Evolutionary conservation across 208 protist species (phyloP).

Genomic region (Crithidia thermophila): DNA sequence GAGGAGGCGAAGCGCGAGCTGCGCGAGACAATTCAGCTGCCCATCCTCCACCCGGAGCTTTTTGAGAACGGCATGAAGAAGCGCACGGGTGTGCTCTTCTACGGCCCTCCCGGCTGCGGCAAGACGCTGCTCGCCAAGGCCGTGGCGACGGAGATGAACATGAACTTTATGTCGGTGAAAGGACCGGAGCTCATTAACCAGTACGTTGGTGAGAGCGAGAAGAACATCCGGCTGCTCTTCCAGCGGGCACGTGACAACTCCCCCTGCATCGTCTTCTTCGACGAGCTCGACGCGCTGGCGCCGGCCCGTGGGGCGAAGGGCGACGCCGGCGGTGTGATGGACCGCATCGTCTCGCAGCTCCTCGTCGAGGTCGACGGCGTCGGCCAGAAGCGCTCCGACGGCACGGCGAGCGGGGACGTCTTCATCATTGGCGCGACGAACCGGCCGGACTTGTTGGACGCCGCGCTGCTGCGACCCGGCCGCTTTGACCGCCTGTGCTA

Average conservation of each 20-base stretch:
- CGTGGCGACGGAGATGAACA: slow-evolving; percentile 93
- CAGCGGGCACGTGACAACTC: slow-evolving; percentile 85
- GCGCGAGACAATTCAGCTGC: slow-evolving; percentile 84
- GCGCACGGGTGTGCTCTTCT: slow-evolving; percentile 90
- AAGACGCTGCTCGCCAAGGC: slow-evolving; percentile 95
- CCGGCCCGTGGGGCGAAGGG: slow-evolving; percentile 87
- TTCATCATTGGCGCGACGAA: slow-evolving; percentile 95
- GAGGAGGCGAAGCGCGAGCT: slow-evolving; percentile 91
- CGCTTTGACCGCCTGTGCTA: slow-evolving; percentile 92
- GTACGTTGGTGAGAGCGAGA: slow-evolving; percentile 94
- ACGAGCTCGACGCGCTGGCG: slow-evolving; percentile 92
- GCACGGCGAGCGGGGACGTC: slow-evolving; percentile 74
- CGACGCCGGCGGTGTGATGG: slow-evolving; percentile 93
- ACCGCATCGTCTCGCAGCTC: slow-evolving; percentile 94
- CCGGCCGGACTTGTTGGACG: slow-evolving; percentile 91
- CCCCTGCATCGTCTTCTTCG: slow-evolving; percentile 95
- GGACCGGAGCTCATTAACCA: slow-evolving; percentile 95
- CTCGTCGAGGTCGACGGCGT: slow-evolving; percentile 92
- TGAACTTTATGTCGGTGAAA: slow-evolving; percentile 96
- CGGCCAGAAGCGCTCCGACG: slow-evolving; percentile 75
- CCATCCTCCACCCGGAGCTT: slow-evolving; percentile 84
- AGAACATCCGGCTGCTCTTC: slow-evolving; percentile 91
- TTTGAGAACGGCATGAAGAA: slow-evolving; percentile 73
- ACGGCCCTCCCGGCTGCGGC: slow-evolving; percentile 93
- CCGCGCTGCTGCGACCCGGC: slow-evolving; percentile 92